phyloP scores from a whole-genome alignment of 2,329 filamentous ascomycete species.

The Fusarium sp. region DNA sequence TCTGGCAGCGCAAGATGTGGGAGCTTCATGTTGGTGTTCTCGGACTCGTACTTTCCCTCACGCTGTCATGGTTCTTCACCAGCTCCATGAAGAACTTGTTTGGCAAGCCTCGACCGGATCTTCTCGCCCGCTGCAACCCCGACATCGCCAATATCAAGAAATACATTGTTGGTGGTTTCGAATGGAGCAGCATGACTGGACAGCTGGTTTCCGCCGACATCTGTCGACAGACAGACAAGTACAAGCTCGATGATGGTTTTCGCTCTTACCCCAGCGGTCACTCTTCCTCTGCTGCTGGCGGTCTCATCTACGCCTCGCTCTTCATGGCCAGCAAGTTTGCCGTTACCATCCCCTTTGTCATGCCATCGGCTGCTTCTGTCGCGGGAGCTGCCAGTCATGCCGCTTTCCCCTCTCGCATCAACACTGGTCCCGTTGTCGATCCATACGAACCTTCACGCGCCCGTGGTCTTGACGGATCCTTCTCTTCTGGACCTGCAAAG shows the following conservation, averaged over 20 bases:
- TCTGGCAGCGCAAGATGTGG: conserved; percentile 89
- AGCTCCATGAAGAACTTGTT: conserved; percentile 85
- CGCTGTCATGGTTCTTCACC: conserved; percentile 81
- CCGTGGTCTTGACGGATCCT: conserved; percentile 34
- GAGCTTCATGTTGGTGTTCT: conserved; percentile 89
- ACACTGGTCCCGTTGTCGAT: conserved; percentile 50
- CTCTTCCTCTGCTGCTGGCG: conserved; percentile 77
- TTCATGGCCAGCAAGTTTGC: conserved; percentile 88
- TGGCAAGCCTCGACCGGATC: conserved; percentile 80
- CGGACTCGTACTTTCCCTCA: conserved; percentile 79
- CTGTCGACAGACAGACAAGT: conserved; percentile 73
- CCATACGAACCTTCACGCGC: conserved; percentile 50
- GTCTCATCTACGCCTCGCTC: conserved; percentile 85
- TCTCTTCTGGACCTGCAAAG: conserved; percentile 42
- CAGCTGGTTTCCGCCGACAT: conserved; percentile 81
- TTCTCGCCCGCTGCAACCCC: conserved; percentile 82
- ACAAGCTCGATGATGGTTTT: conserved; percentile 82
- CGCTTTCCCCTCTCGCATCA: conserved; percentile 79
- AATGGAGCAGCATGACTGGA: conserved; percentile 64
- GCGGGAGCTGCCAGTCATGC: conserved; percentile 68
- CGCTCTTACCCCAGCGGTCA: conserved; percentile 74
- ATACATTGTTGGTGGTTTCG: conserved; percentile 73
- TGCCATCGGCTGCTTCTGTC: conserved; percentile 58
- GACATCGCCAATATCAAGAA: conserved; percentile 72
- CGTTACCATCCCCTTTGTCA: conserved; percentile 77